Conservation (phyloP, 2,329 filamentous ascomycete genomes). For the Knufia fluminis region DNA sequence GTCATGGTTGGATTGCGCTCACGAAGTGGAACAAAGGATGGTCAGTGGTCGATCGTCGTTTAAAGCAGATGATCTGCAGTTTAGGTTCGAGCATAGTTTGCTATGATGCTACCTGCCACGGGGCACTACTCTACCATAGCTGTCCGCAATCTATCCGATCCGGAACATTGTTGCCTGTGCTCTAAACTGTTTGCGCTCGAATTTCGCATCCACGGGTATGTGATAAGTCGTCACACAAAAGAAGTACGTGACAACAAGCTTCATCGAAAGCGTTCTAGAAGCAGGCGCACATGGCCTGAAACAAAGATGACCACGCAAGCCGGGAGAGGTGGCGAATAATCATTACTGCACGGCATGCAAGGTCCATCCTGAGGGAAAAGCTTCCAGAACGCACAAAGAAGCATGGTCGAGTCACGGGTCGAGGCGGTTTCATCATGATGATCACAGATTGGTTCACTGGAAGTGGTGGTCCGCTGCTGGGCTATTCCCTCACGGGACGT, state of each 20-base stretch:
- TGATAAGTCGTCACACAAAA: no score
- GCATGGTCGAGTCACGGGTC: constrained; percentile 7
- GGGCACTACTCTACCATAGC: neutral
- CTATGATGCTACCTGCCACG: neutral
- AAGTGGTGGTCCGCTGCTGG: neutral
- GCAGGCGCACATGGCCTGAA: neutral
- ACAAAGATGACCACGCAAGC: constrained; percentile 2
- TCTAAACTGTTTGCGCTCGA: no score
- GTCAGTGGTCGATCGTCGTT: neutral
- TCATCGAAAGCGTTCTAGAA: neutral
- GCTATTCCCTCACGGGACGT: neutral
- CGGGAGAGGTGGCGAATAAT: constrained; percentile 6
- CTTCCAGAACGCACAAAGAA: constrained; percentile 8
- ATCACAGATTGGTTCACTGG: neutral
- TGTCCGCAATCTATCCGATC: no score
- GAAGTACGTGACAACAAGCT: neutral
- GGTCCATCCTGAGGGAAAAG: constrained; percentile 2
- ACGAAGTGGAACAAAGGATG: neutral
- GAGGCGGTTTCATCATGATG: neutral
- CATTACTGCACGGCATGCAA: neutral
- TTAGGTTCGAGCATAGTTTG: no score
- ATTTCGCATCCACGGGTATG: no score
- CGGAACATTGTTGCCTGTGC: no score
- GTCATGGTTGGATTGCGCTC: neutral
- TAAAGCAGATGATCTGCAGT: no score